These are phyloP conservation scores for Schizonepeta tenuifolia DNA, from an alignment of 257 asterid species.

Conservation along the genomic window DNA sequence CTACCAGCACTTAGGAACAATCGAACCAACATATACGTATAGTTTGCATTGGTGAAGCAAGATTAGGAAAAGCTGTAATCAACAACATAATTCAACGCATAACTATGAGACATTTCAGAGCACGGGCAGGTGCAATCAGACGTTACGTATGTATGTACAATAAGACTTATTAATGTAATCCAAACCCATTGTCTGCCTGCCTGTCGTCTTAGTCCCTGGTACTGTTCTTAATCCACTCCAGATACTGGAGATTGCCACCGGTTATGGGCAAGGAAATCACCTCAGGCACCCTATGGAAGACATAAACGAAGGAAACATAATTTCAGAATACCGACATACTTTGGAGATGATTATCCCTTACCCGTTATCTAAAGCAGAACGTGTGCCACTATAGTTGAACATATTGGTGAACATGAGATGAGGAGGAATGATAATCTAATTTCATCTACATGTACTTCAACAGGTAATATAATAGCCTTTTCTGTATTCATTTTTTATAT, in stretches of 20 bases:
- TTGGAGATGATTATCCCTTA: too few species aligned
- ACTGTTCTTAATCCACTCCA: conserved; percentile 89
- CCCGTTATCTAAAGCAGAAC: neutral
- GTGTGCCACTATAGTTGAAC: neutral
- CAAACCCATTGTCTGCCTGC: neutral
- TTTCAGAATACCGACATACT: neutral
- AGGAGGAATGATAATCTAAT: conserved; percentile 3
- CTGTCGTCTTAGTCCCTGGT: conserved; percentile 53
- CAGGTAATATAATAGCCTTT: neutral
- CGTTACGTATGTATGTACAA: conserved; percentile 28
- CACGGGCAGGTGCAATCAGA: neutral
- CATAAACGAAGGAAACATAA: conserved; percentile 18
- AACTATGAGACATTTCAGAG: neutral
- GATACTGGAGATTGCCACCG: conserved; percentile 74
- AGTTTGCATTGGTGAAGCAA: neutral
- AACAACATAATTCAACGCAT: neutral
- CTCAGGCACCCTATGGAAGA: conserved; percentile 73
- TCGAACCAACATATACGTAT: neutral
- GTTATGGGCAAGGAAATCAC: conserved; percentile 89
- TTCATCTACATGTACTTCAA: neutral
- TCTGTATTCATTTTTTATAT: too few species aligned
- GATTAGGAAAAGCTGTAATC: neutral
- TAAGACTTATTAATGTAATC: neutral
- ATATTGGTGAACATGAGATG: neutral
- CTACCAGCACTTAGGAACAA: conserved; percentile 1